These are phyloP conservation scores for Suaeda aralocaspica DNA, from an alignment of 148 eudicot species.

Conservation along the genomic window DNA sequence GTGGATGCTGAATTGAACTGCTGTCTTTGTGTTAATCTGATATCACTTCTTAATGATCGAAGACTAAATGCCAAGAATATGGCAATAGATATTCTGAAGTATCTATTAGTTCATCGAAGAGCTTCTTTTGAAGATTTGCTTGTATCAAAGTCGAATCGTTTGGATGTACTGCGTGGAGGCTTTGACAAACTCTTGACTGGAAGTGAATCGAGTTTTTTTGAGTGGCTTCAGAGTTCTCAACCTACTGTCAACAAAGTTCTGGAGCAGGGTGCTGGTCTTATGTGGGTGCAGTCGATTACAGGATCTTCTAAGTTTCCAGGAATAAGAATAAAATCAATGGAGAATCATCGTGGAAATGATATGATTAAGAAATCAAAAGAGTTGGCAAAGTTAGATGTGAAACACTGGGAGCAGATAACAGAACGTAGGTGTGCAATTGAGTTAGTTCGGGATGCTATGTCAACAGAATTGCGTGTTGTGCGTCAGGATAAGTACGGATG, in stretches of 20 bases:
- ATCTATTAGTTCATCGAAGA: constrained; percentile 84
- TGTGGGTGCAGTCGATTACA: constrained; percentile 94
- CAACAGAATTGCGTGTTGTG: constrained; percentile 90
- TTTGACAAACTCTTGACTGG: constrained; percentile 88
- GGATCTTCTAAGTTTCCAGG: constrained; percentile 95
- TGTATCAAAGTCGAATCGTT: constrained; percentile 64
- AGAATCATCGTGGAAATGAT: constrained; percentile 79
- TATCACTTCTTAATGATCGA: constrained; percentile 71
- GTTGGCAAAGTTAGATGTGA: constrained; percentile 49
- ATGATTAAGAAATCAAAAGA: constrained; percentile 77
- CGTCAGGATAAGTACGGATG: constrained; percentile 99
- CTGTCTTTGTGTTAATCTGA: constrained; percentile 86
- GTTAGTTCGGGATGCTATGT: constrained; percentile 82
- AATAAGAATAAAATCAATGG: constrained; percentile 88
- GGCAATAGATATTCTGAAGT: constrained; percentile 84
- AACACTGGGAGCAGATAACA: constrained; percentile 83
- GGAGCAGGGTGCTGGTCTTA: constrained; percentile 90
- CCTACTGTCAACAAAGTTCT: constrained; percentile 67
- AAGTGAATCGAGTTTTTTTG: constrained; percentile 60
- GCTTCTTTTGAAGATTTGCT: constrained; percentile 86
- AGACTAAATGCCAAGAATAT: constrained; percentile 56
- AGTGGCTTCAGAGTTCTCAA: constrained; percentile 79
- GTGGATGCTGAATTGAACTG: constrained; percentile 76
- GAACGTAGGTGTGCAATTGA: constrained; percentile 89
- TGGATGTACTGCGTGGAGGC: constrained; percentile 90